Percentiles rank a stretch among this genome's conserved stretches.
Evolutionary conservation across 352 stramenopile species (phyloP).

Genomic region (Saprolegnia parasitica): DNA sequence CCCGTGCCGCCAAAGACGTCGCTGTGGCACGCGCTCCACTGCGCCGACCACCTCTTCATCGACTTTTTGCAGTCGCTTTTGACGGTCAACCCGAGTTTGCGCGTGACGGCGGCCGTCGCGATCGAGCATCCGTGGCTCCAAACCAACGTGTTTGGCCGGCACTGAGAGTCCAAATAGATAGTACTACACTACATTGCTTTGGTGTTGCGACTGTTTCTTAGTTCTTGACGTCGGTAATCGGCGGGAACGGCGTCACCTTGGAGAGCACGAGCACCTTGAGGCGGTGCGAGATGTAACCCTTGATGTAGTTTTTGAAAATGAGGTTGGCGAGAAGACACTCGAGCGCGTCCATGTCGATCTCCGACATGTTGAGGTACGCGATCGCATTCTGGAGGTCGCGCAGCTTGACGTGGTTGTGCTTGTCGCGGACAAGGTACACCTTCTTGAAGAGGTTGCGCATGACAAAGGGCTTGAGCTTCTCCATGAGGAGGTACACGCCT

Average conservation of each 20-base stretch:
- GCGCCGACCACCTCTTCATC: slow-evolving; percentile 54
- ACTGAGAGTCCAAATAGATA: slow-evolving; percentile 34
- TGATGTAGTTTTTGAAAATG: slow-evolving; percentile 95
- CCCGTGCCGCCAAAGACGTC: slow-evolving; percentile 34
- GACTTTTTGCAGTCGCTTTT: slow-evolving; percentile 62
- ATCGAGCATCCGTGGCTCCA: slow-evolving; percentile 63
- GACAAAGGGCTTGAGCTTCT: slow-evolving; percentile 93
- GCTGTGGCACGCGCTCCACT: slow-evolving; percentile 55
- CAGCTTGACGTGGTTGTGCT: slow-evolving; percentile 84
- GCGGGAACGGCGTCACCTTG: slow-evolving; percentile 92
- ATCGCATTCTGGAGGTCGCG: slow-evolving; percentile 85
- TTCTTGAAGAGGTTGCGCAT: slow-evolving; percentile 96
- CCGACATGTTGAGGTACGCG: slow-evolving; percentile 72
- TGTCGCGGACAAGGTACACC: slow-evolving; percentile 79
- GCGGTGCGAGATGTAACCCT: slow-evolving; percentile 95
- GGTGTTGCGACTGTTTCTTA: too few species aligned
- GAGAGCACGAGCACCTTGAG: slow-evolving; percentile 95
- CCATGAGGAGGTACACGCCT: slow-evolving; percentile 94
- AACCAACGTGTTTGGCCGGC: slow-evolving; percentile 48
- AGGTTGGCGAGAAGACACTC: slow-evolving; percentile 96
- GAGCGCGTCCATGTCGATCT: slow-evolving; percentile 93
- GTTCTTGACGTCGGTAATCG: slow-evolving; percentile 70
- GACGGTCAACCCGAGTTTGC: slow-evolving; percentile 54
- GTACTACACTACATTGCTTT: too few species aligned
- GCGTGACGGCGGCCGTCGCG: slow-evolving; percentile 50